Base-by-base conservation (phyloP, 2,329 filamentous ascomycete genomes). In the Daldinia eschscholtzii region DNA sequence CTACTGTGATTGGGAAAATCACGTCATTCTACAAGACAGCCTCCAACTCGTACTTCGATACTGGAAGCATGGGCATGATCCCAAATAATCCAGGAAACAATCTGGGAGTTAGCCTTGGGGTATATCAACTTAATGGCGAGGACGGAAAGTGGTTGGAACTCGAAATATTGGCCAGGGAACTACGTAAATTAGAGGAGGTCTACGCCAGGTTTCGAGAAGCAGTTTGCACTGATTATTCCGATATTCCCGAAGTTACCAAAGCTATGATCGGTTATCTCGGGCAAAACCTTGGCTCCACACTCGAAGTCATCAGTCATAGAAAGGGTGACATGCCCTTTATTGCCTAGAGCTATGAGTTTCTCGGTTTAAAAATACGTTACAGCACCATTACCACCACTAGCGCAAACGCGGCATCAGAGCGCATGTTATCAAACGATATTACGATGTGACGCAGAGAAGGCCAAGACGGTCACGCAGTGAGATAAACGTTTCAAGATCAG, bases 1-100 rank as follows among this genome's bases (percentile, higher is more conserved):
- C 82, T 0, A 85, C 84, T 0, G 78, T 86, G 20, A 81, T 87
- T 18, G 81, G 81, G 56, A 83, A 85, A 72, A 82, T 85, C 53
- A 81, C 83, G 1, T 81, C 80, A 1, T 81, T 84, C 59, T 86
- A 86, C 75, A 82, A 80, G 64, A 79, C 78, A 18, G 82, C 81
- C 1, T 81, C 79, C 9, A 76, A 81, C 55, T 75, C 78, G 3
- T 80, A 82, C 64, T 83, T 82, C 64, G 81, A 81, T 42, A 69
- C 74, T 44, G 70, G 72, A n/a, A 64, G 55, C 6, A 71, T 76
- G 15, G 64, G 64, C 7, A 67, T 66, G 39, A 59, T 62, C 6
- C 65, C 66, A 26, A 72, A 57, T 46, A 70, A 53, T 41, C 65
- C 46, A 6, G 68, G 63, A 2, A 73, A 67, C 7, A 76, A 74